Evolutionary conservation across 163 green algal species (phyloP).

Genomic region (Chlamydomonas reinhardtii): DNA sequence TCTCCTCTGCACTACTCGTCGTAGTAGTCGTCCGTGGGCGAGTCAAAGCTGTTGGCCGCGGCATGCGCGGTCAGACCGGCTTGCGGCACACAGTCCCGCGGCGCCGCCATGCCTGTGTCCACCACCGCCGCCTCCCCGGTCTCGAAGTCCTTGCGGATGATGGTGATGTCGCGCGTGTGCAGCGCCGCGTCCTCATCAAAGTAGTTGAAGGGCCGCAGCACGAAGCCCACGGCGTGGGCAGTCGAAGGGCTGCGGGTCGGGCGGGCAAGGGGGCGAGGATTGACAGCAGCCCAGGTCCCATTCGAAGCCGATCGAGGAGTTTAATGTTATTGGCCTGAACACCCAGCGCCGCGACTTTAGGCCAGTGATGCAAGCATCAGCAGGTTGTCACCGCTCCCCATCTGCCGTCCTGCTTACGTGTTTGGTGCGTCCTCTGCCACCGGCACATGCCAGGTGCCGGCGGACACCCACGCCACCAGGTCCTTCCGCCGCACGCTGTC

Average conservation of each 20-base stretch:
- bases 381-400: no score
- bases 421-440: background rate
- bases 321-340: no score
- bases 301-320: background rate
- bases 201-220: conserved; percentile 26
- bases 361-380: no score
- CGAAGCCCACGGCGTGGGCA: background rate
- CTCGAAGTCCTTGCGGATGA: background rate
- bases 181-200: conserved; percentile 18
- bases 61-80: no score
- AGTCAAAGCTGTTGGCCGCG: no score
- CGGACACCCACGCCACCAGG: conserved; percentile 1
- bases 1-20: no score
- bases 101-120: background rate
- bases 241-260: background rate
- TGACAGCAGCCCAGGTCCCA: no score
- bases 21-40: no score
- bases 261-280: background rate
- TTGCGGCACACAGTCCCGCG: background rate
- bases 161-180: background rate
- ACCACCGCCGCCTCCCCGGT: no score
- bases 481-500: background rate
- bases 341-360: no score
- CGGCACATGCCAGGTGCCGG: background rate
- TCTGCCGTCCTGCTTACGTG: background rate